Base-by-base conservation (phyloP, 352 stramenopile genomes). In the Pythium sukuiense region DNA sequence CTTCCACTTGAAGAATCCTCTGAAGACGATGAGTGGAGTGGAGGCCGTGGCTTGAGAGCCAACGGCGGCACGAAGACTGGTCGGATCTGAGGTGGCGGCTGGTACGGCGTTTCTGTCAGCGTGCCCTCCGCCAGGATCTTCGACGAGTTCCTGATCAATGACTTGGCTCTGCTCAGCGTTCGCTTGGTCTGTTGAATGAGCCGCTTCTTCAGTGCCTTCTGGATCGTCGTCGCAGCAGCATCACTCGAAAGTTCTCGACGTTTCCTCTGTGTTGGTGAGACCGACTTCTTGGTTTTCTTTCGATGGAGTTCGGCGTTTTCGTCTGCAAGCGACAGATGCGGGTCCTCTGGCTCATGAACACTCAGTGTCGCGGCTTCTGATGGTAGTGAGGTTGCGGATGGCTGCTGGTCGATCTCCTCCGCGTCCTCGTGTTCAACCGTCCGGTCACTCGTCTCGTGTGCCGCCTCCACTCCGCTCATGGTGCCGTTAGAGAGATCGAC, bases 161-260 rank as follows among this genome's bases (percentile, higher is more conserved):
- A 77, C 46, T 69, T 78, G 9, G 64, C 64, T 48, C 67, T 72
- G 39, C 67, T 62, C 9, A 73, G 37, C 12, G 65, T 68, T 11
- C 50, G 46, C 48, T 56, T 59, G 8, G 65, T 72, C 27, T 67
- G 45, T 20, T 61, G 35, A 24, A 72, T 26, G 16, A 80, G n/a
- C 9, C 70, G 76, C 65, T 77, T 76, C 56, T 81, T 83, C 54
- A 87, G 18, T 6, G 73, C 79, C 24, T 80, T 76, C 27, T 85
- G 76, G 18, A 87, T 85, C 3, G 71, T 87, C 12, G 27, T 45
- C 0, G 78, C 79, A 2, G 79, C 76, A 20, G 61, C 67, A 14
- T 81, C 64, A 7, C 55, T 58, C 14, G 55, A 41, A 16, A 26
- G 9, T 20, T 9, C 30, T 70, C 33, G 54, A 57, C 6, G 46